Percentiles rank a stretch among this genome's conserved stretches.
phyloP scores from a whole-genome alignment of 176 grass and related monocot species.

The Alopecurus myosuroides region DNA sequence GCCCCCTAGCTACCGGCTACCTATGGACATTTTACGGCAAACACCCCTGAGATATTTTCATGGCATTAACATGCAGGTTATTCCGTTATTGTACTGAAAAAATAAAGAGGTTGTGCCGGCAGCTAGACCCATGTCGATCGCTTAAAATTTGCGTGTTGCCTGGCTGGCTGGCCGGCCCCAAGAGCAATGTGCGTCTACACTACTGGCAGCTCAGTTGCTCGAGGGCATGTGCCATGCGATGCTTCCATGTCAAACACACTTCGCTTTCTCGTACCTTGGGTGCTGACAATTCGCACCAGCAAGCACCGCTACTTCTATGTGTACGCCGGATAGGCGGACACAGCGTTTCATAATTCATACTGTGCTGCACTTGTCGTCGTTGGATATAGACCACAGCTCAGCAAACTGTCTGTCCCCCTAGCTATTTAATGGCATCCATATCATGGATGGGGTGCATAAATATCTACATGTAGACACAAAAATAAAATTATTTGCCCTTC shows the following conservation, averaged over 20 bases:
- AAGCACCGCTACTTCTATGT: neutral
- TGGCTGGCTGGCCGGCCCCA: neutral
- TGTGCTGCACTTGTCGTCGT: neutral
- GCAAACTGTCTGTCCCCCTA: neutral
- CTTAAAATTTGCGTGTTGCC: neutral
- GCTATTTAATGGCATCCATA: neutral
- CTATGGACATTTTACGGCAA: neutral
- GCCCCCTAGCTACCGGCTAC: neutral
- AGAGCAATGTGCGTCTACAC: neutral
- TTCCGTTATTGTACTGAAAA: neutral
- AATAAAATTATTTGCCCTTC: neutral
- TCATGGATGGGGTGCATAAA: neutral
- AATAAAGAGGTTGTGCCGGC: neutral
- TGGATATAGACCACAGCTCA: neutral
- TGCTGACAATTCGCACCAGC: neutral
- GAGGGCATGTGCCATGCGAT: neutral
- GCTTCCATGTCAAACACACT: neutral
- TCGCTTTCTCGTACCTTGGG: neutral
- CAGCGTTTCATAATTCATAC: neutral
- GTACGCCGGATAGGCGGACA: neutral
- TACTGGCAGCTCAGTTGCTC: neutral
- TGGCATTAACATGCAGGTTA: neutral
- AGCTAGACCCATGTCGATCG: neutral
- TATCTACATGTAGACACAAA: neutral
- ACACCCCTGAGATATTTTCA: neutral